A percentile compares a stretch with the other conserved stretches of the same genome.
These are phyloP conservation scores for Apostasia shenzhenica DNA, from an alignment of 106 monocot genomes.

Conservation along the genomic window DNA sequence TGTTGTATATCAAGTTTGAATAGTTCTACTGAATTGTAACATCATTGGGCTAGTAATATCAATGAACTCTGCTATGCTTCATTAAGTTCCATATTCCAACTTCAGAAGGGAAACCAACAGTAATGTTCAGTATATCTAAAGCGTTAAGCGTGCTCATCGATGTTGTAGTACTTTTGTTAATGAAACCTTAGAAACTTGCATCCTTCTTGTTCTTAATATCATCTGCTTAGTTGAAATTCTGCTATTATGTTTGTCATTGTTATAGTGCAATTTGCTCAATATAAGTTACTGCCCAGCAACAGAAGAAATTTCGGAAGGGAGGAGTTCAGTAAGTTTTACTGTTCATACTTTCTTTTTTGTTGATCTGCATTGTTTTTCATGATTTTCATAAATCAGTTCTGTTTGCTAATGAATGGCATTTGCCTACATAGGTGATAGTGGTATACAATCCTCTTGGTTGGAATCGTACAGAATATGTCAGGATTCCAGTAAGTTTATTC, in stretches of 20 bases:
- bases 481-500: slow-evolving; percentile 31
- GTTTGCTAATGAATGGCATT: background rate
- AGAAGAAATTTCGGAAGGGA: slow-evolving; percentile 40
- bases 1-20: too few relatives aligned
- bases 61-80: too few relatives aligned
- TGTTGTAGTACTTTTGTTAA: too few relatives aligned
- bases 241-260: background rate
- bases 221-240: background rate
- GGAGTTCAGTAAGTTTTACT: slow-evolving; percentile 42
- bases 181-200: too few relatives aligned
- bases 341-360: background rate
- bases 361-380: background rate
- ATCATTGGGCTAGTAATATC: too few relatives aligned
- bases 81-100: too few relatives aligned
- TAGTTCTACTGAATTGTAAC: too few relatives aligned
- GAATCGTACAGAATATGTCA: slow-evolving; percentile 29
- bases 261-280: slow-evolving; percentile 69
- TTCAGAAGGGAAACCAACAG: too few relatives aligned
- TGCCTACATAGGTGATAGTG: slow-evolving; percentile 31
- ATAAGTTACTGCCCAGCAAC: slow-evolving; percentile 77
- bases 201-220: too few relatives aligned
- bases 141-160: too few relatives aligned
- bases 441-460: slow-evolving; percentile 52
- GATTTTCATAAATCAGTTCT: background rate
- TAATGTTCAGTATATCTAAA: too few relatives aligned